Conservation (phyloP, 306 rosid species). For the Inga laurina region DNA sequence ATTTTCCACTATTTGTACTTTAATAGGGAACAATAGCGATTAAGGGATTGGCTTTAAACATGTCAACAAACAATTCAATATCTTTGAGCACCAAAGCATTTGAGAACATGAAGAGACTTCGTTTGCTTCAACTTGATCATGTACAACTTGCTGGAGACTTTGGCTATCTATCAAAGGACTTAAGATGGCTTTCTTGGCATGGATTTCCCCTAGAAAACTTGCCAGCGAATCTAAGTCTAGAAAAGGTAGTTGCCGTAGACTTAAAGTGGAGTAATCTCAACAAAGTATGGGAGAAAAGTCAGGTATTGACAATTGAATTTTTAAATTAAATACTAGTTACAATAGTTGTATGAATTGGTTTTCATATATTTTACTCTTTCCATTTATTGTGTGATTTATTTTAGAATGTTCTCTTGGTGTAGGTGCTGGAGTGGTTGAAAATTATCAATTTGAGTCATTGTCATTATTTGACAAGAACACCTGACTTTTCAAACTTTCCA, state of each 20-base stretch:
- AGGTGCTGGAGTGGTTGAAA: neutral
- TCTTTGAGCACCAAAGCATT: neutral
- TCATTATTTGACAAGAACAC: neutral
- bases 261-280: neutral
- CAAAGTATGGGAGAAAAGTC: neutral
- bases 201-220: neutral
- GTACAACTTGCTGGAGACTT: neutral
- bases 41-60: neutral
- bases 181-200: conserved; percentile 4
- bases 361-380: neutral
- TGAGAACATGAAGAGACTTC: neutral
- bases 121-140: neutral
- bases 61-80: neutral
- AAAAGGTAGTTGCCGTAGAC: neutral
- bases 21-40: neutral
- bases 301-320: neutral
- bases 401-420: neutral
- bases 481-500: neutral
- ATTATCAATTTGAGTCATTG: neutral
- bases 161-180: neutral
- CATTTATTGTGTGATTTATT: neutral
- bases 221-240: neutral
- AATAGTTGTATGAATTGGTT: neutral
- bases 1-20: neutral
- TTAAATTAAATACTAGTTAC: neutral